Conservation (phyloP, 768 basidiomycete genomes). For the Serendipita sp. region DNA sequence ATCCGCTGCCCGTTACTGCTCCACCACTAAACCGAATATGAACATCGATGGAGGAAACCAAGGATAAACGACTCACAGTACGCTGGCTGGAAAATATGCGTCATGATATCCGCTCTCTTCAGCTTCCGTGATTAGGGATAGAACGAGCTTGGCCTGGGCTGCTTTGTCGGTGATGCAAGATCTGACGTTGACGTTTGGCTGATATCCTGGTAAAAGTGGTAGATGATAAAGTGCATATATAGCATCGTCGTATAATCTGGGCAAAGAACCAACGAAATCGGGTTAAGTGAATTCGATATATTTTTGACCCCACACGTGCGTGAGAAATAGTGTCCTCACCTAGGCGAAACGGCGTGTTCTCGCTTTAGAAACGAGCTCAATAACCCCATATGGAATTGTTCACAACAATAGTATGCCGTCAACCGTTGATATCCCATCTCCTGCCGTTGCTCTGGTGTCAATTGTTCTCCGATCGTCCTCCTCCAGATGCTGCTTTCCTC, state of each 20-base stretch:
- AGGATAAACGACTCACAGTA: neutral
- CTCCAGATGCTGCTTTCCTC: conserved; percentile 15
- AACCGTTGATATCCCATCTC: conserved; percentile 66
- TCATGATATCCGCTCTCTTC: conserved; percentile 87
- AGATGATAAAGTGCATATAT: conserved; percentile 88
- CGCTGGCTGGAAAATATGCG: conserved; percentile 42
- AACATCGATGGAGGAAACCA: neutral
- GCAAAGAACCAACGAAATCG: neutral
- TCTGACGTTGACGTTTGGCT: conserved; percentile 68
- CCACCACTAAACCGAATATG: neutral
- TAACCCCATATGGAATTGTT: conserved; percentile 70
- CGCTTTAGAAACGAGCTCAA: conserved; percentile 76
- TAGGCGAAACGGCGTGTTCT: conserved; percentile 77
- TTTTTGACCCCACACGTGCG: too few relatives aligned
- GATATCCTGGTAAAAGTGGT: conserved; percentile 83
- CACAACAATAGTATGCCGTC: conserved; percentile 81
- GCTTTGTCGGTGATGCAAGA: conserved; percentile 51
- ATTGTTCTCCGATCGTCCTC: conserved; percentile 74
- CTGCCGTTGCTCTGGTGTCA: conserved; percentile 75
- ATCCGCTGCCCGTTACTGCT: neutral
- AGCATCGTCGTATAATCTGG: conserved; percentile 77
- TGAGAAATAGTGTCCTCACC: neutral
- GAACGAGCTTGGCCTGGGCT: conserved; percentile 39
- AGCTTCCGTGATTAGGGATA: conserved; percentile 62
- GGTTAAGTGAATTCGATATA: neutral